Conservation (phyloP, 176 grass and related monocot genomes). For the Rhynchospora pubera region DNA sequence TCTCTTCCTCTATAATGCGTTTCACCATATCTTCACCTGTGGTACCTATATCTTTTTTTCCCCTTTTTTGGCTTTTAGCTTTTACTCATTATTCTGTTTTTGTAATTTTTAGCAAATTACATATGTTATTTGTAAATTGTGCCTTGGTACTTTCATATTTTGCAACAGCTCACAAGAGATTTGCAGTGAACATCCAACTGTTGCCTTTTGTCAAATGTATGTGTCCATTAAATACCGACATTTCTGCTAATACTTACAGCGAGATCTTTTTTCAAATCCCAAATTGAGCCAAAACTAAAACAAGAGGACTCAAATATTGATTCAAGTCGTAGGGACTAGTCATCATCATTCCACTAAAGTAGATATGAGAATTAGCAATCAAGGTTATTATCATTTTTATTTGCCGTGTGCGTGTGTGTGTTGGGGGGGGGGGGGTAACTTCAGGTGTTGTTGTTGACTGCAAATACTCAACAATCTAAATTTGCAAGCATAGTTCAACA, state of each 20-base stretch:
- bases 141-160: background rate
- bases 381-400: background rate
- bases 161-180: background rate
- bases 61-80: background rate
- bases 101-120: background rate
- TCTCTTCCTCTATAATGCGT: conserved; percentile 73
- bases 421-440: background rate
- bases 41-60: conserved; percentile 37
- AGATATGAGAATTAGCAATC: background rate
- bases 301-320: background rate
- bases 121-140: background rate
- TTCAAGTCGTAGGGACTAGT: background rate
- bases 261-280: too few species aligned
- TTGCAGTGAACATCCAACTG: background rate
- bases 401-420: too few species aligned
- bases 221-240: too few species aligned
- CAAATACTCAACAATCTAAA: background rate
- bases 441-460: background rate
- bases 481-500: too few species aligned
- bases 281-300: background rate
- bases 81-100: conserved; percentile 17
- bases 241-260: too few species aligned
- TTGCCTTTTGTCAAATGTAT: background rate
- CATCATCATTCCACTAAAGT: background rate
- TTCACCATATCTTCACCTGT: conserved; percentile 92